Evolutionary conservation across 805 yeast species (phyloP).

Genomic region (Peterozyma toletana): DNA sequence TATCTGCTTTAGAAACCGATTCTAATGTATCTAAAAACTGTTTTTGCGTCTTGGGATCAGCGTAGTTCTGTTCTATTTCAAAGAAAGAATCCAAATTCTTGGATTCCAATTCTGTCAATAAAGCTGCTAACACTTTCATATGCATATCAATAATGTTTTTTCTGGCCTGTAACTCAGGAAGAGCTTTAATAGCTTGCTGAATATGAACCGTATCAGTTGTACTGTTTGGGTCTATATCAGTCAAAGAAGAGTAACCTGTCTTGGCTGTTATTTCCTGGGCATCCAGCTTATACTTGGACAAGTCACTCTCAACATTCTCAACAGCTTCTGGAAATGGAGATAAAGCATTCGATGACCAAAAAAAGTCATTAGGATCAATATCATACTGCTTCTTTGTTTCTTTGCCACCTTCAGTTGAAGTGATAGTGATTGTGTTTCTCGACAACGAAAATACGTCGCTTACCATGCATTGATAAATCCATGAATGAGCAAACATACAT

Average conservation of each 20-base stretch:
- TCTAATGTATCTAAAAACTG: constrained; percentile 55
- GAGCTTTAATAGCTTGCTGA: constrained; percentile 81
- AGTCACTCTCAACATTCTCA: constrained; percentile 84
- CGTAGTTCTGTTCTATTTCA: constrained; percentile 84
- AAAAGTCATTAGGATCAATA: constrained; percentile 87
- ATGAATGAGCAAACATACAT: constrained; percentile 92
- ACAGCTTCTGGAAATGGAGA: constrained; percentile 99
- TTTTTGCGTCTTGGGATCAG: constrained; percentile 48
- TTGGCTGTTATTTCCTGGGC: constrained; percentile 79
- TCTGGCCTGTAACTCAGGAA: constrained; percentile 87
- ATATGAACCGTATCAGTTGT: constrained; percentile 56
- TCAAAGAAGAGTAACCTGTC: constrained; percentile 65
- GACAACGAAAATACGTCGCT: constrained; percentile 82
- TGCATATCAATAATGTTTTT: constrained; percentile 91
- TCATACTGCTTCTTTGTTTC: constrained; percentile 60
- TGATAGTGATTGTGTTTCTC: constrained; percentile 73
- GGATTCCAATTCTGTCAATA: constrained; percentile 78
- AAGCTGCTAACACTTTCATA: constrained; percentile 86
- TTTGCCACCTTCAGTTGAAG: constrained; percentile 24
- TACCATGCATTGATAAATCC: constrained; percentile 96
- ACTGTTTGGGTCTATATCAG: constrained; percentile 64
- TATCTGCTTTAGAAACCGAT: constrained; percentile 47
- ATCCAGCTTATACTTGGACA: constrained; percentile 75
- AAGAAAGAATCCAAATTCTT: constrained; percentile 85
- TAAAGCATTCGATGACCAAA: constrained; percentile 80